Conservation (phyloP, 768 basidiomycete species). For the Lactarius akahatsu region DNA sequence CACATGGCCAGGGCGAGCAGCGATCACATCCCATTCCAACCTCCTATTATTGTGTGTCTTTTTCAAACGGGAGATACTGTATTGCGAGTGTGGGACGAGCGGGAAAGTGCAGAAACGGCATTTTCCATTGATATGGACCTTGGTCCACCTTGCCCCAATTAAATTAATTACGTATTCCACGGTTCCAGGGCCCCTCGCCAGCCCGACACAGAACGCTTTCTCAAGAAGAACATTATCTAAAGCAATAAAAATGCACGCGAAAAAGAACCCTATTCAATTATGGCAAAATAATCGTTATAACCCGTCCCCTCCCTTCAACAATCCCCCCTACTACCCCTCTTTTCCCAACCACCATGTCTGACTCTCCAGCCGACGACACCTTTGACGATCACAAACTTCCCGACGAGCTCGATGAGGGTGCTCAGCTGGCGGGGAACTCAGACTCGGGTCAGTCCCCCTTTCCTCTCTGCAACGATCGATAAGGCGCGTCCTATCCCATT, state of each 20-base stretch:
- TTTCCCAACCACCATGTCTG: constrained; percentile 51
- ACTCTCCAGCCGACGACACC: constrained; percentile 58
- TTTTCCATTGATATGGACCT: constrained; percentile 30
- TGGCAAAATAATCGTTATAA: constrained; percentile 56
- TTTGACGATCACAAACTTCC: constrained; percentile 51
- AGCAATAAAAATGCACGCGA: constrained; percentile 56
- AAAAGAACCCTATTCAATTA: constrained; percentile 58
- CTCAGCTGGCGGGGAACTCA: constrained; percentile 39
- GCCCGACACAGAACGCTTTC: constrained; percentile 28
- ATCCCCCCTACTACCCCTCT: constrained; percentile 35
- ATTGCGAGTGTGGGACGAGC: constrained; percentile 27
- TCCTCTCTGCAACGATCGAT: constrained; percentile 26
- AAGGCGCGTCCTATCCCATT: constrained; percentile 30
- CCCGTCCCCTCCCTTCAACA: constrained; percentile 49
- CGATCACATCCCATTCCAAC: constrained; percentile 8
- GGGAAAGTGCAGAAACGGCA: constrained; percentile 29
- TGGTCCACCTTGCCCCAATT: constrained; percentile 23
- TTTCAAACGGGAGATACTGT: constrained; percentile 17
- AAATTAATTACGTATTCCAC: constrained; percentile 32
- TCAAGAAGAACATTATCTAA: constrained; percentile 40
- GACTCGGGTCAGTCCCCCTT: constrained; percentile 34
- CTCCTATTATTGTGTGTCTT: not conserved
- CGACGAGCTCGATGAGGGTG: constrained; percentile 59
- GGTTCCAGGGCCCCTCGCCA: constrained; percentile 31
- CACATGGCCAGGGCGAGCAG: constrained; percentile 24